A percentile compares a stretch with the other conserved stretches of the same genome.
phyloP scores from a whole-genome alignment of 768 basidiomycete species.

The Lyophyllum atratum region DNA sequence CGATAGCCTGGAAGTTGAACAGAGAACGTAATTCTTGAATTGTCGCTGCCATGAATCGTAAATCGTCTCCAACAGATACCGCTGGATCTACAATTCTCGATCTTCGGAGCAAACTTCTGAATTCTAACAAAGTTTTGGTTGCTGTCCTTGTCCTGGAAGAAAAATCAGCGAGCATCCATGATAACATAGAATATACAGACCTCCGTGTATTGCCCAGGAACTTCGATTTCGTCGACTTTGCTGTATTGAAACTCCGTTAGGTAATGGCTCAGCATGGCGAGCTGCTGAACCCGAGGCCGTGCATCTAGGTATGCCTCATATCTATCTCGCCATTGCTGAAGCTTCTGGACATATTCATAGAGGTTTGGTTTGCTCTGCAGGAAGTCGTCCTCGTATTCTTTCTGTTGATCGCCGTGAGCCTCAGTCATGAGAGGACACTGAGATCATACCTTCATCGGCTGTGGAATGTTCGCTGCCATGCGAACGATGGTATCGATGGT shows the following conservation, averaged over 20 bases:
- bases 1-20: slow-evolving; percentile 88
- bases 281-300: slow-evolving; percentile 78
- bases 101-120: slow-evolving; percentile 85
- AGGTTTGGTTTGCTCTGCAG: slow-evolving; percentile 74
- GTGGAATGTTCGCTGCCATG: slow-evolving; percentile 61
- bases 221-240: slow-evolving; percentile 96
- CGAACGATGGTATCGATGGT: slow-evolving; percentile 60
- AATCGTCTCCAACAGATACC: slow-evolving; percentile 90
- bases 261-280: slow-evolving; percentile 89
- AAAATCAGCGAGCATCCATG: slow-evolving; percentile 1
- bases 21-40: slow-evolving; percentile 85
- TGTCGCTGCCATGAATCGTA: slow-evolving; percentile 88
- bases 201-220: slow-evolving; percentile 99
- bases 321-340: slow-evolving; percentile 92
- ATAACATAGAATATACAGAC: slow-evolving; percentile 37
- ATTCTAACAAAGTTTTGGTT: slow-evolving; percentile 91
- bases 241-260: slow-evolving; percentile 97
- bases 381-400: slow-evolving; percentile 92
- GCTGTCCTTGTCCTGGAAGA: slow-evolving; percentile 86
- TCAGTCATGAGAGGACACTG: neutral
- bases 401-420: slow-evolving; percentile 41
- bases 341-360: slow-evolving; percentile 83
- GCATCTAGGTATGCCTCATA: slow-evolving; percentile 85
- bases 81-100: slow-evolving; percentile 86
- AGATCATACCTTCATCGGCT: slow-evolving; percentile 54